phyloP scores from a whole-genome alignment of 768 basidiomycete genomes.

The Trametes meyenii region DNA sequence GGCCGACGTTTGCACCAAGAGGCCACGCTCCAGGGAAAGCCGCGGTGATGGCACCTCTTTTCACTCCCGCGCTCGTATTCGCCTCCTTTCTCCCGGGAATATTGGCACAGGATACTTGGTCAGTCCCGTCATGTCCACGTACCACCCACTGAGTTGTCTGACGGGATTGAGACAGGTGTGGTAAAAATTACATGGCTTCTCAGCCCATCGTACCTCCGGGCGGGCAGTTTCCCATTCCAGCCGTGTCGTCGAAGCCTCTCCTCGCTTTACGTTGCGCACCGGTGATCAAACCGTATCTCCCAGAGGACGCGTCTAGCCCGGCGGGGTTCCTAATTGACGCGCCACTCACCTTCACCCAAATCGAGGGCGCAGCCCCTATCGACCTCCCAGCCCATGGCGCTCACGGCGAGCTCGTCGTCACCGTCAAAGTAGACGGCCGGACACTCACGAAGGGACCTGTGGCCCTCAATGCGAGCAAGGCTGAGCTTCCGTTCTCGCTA shows the following conservation, averaged over 20 bases:
- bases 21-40: not conserved
- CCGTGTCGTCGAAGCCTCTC: constrained; percentile 39
- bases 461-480: constrained; percentile 42
- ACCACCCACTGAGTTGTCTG: not conserved
- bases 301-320: constrained; percentile 38
- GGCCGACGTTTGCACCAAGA: constrained; percentile 4
- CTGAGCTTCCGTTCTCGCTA: constrained; percentile 40
- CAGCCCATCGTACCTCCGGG: constrained; percentile 48
- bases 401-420: constrained; percentile 29
- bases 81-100: constrained; percentile 4
- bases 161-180: constrained; percentile 43
- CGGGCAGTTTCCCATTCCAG: constrained; percentile 46
- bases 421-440: constrained; percentile 35
- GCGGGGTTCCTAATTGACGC: constrained; percentile 43
- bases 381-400: constrained; percentile 20
- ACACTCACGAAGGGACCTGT: constrained; percentile 33
- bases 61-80: constrained; percentile 3
- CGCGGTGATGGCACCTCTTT: not conserved
- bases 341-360: constrained; percentile 38
- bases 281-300: constrained; percentile 49
- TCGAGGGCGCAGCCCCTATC: constrained; percentile 40
- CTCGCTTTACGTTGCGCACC: constrained; percentile 52
- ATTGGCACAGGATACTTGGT: constrained; percentile 11
- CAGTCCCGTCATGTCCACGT: not conserved
- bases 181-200: constrained; percentile 49